A percentile compares a stretch with the other conserved stretches of the same genome.
Conservation (phyloP, 2,329 filamentous ascomycete species). For the Elsinoe necatrix region DNA sequence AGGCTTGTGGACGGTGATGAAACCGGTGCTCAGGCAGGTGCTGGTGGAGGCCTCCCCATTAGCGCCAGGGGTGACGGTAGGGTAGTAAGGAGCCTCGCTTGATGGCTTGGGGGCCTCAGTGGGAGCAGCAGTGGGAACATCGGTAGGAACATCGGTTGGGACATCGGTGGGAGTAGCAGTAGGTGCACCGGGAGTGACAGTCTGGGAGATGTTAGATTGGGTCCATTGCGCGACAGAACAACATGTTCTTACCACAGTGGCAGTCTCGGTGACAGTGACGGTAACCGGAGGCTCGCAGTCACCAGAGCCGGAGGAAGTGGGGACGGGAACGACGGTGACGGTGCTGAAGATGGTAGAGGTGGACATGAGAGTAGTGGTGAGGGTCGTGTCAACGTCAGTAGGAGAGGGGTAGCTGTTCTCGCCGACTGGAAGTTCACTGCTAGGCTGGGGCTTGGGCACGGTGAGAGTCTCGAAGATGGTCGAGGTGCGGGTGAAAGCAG, state of each 20-base stretch:
- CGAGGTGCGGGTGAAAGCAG: slow-evolving; percentile 29
- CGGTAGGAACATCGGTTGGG: no score
- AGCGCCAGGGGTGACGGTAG: slow-evolving; percentile 21
- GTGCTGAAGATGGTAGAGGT: slow-evolving; percentile 29
- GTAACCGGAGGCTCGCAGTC: slow-evolving; percentile 25
- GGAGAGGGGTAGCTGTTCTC: slow-evolving; percentile 2
- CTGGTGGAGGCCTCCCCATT: slow-evolving; percentile 17
- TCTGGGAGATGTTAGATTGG: not conserved
- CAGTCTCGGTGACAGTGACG: slow-evolving; percentile 29
- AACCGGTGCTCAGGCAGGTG: slow-evolving; percentile 23
- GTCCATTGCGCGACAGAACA: not conserved
- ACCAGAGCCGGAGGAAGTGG: slow-evolving; percentile 16
- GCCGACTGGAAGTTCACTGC: slow-evolving; percentile 12
- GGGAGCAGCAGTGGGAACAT: slow-evolving; percentile 10
- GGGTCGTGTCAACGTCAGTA: slow-evolving; percentile 17
- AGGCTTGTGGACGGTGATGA: slow-evolving; percentile 25
- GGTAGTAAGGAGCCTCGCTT: slow-evolving; percentile 15
- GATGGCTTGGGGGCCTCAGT: slow-evolving; percentile 17
- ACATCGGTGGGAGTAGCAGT: slow-evolving; percentile 12
- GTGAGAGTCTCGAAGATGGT: slow-evolving; percentile 23
- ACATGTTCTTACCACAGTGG: slow-evolving; percentile 20
- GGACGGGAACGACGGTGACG: slow-evolving; percentile 29
- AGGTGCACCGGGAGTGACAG: not conserved
- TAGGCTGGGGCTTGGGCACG: slow-evolving; percentile 15
- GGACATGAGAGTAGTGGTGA: slow-evolving; percentile 22